Percentiles rank a stretch among this genome's conserved stretches.
Conservation (phyloP, 495 filamentous ascomycete species). For the Echria macrotheca region DNA sequence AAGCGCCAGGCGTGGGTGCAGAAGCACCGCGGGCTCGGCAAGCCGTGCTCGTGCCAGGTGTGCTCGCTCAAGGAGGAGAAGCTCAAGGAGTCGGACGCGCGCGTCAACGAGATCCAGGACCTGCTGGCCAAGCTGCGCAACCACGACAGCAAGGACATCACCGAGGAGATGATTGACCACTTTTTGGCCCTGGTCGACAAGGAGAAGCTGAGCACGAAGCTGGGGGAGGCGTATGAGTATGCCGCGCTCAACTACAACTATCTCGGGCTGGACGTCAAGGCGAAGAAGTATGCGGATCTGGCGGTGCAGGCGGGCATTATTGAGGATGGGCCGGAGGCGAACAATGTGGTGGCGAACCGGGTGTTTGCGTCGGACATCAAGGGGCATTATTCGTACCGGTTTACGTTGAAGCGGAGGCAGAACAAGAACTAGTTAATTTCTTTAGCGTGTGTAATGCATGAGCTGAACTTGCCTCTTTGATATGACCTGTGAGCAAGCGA, state of each 20-base stretch:
- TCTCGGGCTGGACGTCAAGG: slow-evolving; percentile 20
- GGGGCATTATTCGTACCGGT: slow-evolving; percentile 21
- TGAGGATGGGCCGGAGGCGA: slow-evolving; percentile 21
- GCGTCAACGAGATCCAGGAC: slow-evolving; percentile 19
- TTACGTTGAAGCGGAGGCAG: slow-evolving; percentile 12
- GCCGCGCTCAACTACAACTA: slow-evolving; percentile 38
- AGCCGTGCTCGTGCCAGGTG: slow-evolving; percentile 19
- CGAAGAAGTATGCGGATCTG: slow-evolving; percentile 24
- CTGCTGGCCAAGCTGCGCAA: slow-evolving; percentile 26
- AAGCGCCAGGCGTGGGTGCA: slow-evolving; percentile 23
- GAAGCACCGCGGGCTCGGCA: slow-evolving; percentile 7
- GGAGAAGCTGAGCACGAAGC: slow-evolving; percentile 23
- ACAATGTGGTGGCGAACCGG: slow-evolving; percentile 21
- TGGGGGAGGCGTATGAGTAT: slow-evolving; percentile 31
- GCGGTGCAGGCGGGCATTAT: slow-evolving; percentile 27
- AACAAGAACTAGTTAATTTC: not conserved
- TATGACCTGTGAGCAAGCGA: too few relatives aligned
- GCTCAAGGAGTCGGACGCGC: slow-evolving; percentile 18
- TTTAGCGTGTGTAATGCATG: too few relatives aligned
- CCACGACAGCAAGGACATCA: slow-evolving; percentile 22
- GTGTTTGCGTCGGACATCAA: slow-evolving; percentile 18
- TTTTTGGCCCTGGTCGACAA: slow-evolving; percentile 24
- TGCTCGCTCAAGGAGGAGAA: slow-evolving; percentile 14
- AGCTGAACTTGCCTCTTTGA: too few relatives aligned
- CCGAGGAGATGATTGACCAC: slow-evolving; percentile 24